Percentiles rank a stretch among this genome's conserved stretches.
Evolutionary conservation across 768 basidiomycete species (phyloP).

Genomic region (Harrya chromipes): DNA sequence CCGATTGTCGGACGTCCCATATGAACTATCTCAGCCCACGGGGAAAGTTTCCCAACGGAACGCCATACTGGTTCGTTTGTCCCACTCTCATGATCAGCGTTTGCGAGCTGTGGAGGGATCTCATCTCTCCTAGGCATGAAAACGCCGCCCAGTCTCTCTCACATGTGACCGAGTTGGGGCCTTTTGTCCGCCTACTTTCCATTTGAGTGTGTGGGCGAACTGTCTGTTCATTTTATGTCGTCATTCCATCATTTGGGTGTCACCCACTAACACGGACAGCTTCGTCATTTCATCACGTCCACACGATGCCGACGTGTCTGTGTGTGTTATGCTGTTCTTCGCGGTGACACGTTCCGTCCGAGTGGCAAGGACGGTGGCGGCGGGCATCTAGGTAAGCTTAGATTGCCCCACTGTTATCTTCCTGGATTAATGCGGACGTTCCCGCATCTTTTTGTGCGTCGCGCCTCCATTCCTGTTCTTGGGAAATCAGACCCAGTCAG

Average conservation of each 20-base stretch:
- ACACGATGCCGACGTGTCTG: conserved; percentile 1
- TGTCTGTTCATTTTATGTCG: no score
- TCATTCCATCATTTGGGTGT: conserved; percentile 8
- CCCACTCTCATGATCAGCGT: conserved; percentile 26
- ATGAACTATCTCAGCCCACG: not conserved
- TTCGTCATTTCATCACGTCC: conserved; percentile 16
- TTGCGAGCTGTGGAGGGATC: conserved; percentile 1
- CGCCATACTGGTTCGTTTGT: not conserved
- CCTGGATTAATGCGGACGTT: conserved; percentile 6
- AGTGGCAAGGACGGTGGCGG: conserved; percentile 19
- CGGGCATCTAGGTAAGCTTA: conserved; percentile 1
- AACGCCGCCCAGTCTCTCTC: conserved; percentile 2
- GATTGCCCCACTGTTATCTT: conserved; percentile 1
- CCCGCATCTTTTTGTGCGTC: not conserved
- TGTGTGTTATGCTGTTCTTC: not conserved
- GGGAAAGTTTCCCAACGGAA: not conserved
- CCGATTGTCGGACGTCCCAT: no score
- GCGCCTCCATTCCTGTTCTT: not conserved
- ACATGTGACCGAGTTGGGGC: not conserved
- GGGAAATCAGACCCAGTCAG: not conserved
- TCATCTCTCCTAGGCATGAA: conserved; percentile 12
- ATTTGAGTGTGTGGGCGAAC: conserved; percentile 12
- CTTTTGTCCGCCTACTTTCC: conserved; percentile 3
- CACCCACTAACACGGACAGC: conserved; percentile 9
- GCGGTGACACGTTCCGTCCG: conserved; percentile 10